Percentiles rank a stretch among this genome's conserved stretches.
Conservation (phyloP, 768 basidiomycete species). For the Lactarius vividus region DNA sequence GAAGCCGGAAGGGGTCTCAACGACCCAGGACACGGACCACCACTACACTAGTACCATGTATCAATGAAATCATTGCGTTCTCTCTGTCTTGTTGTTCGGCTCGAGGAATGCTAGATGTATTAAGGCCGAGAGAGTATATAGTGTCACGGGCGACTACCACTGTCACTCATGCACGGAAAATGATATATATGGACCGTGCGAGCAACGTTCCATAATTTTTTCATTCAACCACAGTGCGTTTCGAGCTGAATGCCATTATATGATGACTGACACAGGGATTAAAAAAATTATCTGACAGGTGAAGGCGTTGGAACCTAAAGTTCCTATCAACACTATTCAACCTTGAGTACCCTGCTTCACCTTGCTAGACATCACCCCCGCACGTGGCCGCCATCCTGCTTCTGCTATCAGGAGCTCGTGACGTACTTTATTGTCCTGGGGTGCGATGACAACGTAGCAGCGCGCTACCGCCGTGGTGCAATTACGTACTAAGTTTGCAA, state of each 20-base stretch:
- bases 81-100: constrained; percentile 3
- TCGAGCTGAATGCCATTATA: not conserved
- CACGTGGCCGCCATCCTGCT: not conserved
- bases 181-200: not conserved
- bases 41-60: not conserved
- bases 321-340: not conserved
- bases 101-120: not conserved
- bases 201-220: not conserved
- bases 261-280: not conserved
- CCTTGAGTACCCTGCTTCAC: not conserved
- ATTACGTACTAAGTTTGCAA: not conserved
- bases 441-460: not conserved
- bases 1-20: not conserved
- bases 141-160: not conserved
- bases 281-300: not conserved
- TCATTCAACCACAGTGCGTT: not conserved
- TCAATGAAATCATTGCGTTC: not conserved
- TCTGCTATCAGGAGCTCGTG: not conserved
- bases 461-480: not conserved
- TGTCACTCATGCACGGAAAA: constrained; percentile 17
- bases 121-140: not conserved
- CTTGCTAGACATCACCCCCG: not conserved
- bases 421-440: not conserved
- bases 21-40: not conserved
- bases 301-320: not conserved